Conservation (phyloP, 805 yeast species). For the Starmerella powellii region DNA sequence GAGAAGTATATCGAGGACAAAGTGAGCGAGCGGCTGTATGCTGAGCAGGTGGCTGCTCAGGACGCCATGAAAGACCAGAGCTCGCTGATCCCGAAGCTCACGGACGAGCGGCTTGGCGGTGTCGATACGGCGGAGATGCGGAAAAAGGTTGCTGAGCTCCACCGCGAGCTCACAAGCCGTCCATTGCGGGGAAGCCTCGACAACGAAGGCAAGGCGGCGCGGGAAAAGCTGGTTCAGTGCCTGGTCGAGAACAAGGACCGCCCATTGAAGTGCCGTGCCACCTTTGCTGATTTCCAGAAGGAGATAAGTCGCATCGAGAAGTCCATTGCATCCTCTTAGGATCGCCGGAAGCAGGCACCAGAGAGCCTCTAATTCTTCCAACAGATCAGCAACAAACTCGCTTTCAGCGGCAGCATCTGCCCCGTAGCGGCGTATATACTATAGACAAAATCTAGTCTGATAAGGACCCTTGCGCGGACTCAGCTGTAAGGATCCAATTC, state of each 20-base stretch:
- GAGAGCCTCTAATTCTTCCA: no score
- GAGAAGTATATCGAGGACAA: conserved; percentile 29
- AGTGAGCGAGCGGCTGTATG: conserved; percentile 28
- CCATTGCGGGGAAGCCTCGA: conserved; percentile 26
- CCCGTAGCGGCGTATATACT: no score
- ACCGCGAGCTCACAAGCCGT: conserved; percentile 25
- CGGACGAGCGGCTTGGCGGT: conserved; percentile 16
- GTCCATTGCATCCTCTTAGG: conserved; percentile 5
- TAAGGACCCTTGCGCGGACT: no score
- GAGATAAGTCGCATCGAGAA: conserved; percentile 16
- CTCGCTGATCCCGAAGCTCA: conserved; percentile 10
- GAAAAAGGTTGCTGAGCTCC: conserved; percentile 25
- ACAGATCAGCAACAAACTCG: no score
- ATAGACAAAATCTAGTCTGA: no score
- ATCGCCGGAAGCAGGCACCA: no score
- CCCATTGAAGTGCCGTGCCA: conserved; percentile 28
- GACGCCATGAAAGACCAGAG: conserved; percentile 21
- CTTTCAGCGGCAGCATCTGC: no score
- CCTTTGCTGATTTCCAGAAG: conserved; percentile 24
- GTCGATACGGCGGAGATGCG: conserved; percentile 20
- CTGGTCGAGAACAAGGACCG: conserved; percentile 24
- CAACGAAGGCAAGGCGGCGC: conserved; percentile 23
- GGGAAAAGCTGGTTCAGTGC: conserved; percentile 27
- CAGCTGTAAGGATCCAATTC: no score
- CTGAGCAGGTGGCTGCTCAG: conserved; percentile 26